Base-by-base conservation (phyloP, 495 filamentous ascomycete species). In the Rostrohypoxylon terebratum region DNA sequence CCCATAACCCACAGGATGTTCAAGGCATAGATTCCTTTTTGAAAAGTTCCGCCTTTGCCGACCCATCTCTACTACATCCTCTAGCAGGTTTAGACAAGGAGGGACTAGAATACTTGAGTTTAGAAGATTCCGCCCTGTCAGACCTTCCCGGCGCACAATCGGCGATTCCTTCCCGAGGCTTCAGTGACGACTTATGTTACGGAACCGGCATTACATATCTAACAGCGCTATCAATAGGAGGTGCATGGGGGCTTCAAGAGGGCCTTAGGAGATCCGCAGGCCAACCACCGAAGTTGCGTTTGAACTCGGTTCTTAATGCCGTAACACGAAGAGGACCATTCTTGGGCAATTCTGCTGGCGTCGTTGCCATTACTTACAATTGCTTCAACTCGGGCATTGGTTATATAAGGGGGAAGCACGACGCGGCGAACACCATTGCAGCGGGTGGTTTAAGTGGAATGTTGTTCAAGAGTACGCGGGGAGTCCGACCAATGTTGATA, bases 161-260 rank as follows among this genome's bases (percentile, higher is more conserved):
- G 13, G 90, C 93, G 38, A 87, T 99, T 36, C 96, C 96, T 4
- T 97, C 94, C 28, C 91, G 96, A 78, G 96, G 96, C 73, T 99
- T 96, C 90, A 96, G 93, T 57, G 96, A 99, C 78, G 96, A 99
- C 80, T 89, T 99, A 55, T 98, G 96, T 82, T 99, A 99, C 78
- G 96, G 96, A 75, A 94, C 95, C 23, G 96, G 96, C 62, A 90
- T 94, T 38, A 97, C 93, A 71, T 99, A 99, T 81, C 87, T 99
- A 58, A 84, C 90, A 10, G 96, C 90, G 0, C 84, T 99, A 69
- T 87, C 92, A n/a, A 59, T 96, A 44, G 96, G 96, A 75, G 96
- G 96, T 63, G 89, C 87, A 58, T 98, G 94, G 94, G 96, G 96
- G 47, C 79, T 98, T 64, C 89, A 90, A 33, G 96, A 99, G 81